Evolutionary conservation across 2,329 filamentous ascomycete species (phyloP).

Genomic region (Aspergillus novoparasiticus): DNA sequence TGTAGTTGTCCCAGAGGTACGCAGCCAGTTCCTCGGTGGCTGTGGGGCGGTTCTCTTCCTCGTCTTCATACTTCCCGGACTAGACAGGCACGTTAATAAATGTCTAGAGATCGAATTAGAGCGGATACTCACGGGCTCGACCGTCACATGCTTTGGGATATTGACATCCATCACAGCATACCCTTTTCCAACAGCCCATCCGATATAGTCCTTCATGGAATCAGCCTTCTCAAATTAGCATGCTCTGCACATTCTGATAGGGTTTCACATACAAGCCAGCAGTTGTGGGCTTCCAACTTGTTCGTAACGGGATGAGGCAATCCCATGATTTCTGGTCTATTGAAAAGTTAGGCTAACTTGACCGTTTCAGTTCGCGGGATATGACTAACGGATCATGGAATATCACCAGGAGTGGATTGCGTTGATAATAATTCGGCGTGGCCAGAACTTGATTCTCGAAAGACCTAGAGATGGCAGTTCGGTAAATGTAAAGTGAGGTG

Average conservation of each 20-base stretch:
- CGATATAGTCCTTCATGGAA: slow-evolving; percentile 75
- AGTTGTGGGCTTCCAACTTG: slow-evolving; percentile 77
- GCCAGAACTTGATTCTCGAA: slow-evolving; percentile 87
- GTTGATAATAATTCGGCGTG: slow-evolving; percentile 67
- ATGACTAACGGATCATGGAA: slow-evolving; percentile 81
- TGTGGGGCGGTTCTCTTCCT: slow-evolving; percentile 53
- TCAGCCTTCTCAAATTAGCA: slow-evolving; percentile 66
- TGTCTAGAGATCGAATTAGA: not conserved
- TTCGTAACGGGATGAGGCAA: slow-evolving; percentile 71
- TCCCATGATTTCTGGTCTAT: slow-evolving; percentile 69
- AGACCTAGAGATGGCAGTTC: slow-evolving; percentile 70
- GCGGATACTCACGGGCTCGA: slow-evolving; percentile 56
- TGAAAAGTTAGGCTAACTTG: slow-evolving; percentile 16
- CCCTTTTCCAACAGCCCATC: slow-evolving; percentile 75
- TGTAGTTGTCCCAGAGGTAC: slow-evolving; percentile 97
- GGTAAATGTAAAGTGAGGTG: slow-evolving; percentile 77
- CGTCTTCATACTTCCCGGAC: slow-evolving; percentile 47
- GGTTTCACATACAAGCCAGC: slow-evolving; percentile 72
- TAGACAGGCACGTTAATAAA: slow-evolving; percentile 25
- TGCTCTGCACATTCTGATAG: slow-evolving; percentile 16
- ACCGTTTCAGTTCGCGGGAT: not conserved
- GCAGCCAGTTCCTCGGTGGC: slow-evolving; percentile 71
- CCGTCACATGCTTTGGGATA: slow-evolving; percentile 74
- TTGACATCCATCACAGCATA: slow-evolving; percentile 93
- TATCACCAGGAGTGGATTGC: slow-evolving; percentile 74